Percentiles rank a stretch among this genome's conserved stretches.
Conservation (phyloP, 148 eudicot species). For the Persicaria maculosa region DNA sequence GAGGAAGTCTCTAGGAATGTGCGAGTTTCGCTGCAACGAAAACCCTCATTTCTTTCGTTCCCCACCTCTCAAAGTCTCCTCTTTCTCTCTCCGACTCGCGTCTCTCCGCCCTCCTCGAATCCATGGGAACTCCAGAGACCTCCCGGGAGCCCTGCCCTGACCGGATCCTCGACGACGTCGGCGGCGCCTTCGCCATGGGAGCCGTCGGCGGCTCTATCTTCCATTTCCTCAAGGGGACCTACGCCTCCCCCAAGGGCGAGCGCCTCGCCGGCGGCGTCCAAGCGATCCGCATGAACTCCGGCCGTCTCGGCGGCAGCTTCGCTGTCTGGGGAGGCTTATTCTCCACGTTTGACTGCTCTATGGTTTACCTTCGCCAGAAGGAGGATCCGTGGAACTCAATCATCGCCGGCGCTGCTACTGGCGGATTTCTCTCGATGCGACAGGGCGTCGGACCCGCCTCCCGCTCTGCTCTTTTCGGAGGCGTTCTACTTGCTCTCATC, state of each 20-base stretch:
- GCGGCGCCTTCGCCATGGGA: slow-evolving; percentile 75
- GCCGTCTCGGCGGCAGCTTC: slow-evolving; percentile 57
- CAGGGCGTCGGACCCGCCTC: slow-evolving; percentile 40
- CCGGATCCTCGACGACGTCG: slow-evolving; percentile 66
- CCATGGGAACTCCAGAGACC: slow-evolving; percentile 64
- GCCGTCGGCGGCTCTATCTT: slow-evolving; percentile 60
- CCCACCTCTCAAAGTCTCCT: too few species aligned
- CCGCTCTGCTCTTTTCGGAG: slow-evolving; percentile 46
- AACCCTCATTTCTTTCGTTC: too few species aligned
- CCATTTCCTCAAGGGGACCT: slow-evolving; percentile 57
- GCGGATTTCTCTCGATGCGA: slow-evolving; percentile 51
- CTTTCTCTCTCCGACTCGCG: too few species aligned
- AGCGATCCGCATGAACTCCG: slow-evolving; percentile 53
- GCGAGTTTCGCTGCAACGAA: too few species aligned
- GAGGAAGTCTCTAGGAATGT: too few species aligned
- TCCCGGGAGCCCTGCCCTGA: slow-evolving; percentile 80
- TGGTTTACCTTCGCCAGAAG: slow-evolving; percentile 61
- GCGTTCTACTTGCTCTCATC: slow-evolving; percentile 41
- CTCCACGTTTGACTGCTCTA: slow-evolving; percentile 54
- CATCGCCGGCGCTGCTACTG: slow-evolving; percentile 61
- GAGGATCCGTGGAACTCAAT: slow-evolving; percentile 87
- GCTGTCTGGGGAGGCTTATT: slow-evolving; percentile 75
- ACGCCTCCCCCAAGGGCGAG: slow-evolving; percentile 41
- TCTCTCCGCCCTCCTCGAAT: neutral
- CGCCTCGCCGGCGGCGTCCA: slow-evolving; percentile 49